phyloP scores from a whole-genome alignment of 495 filamentous ascomycete species.

The Apodospora peruviana region DNA sequence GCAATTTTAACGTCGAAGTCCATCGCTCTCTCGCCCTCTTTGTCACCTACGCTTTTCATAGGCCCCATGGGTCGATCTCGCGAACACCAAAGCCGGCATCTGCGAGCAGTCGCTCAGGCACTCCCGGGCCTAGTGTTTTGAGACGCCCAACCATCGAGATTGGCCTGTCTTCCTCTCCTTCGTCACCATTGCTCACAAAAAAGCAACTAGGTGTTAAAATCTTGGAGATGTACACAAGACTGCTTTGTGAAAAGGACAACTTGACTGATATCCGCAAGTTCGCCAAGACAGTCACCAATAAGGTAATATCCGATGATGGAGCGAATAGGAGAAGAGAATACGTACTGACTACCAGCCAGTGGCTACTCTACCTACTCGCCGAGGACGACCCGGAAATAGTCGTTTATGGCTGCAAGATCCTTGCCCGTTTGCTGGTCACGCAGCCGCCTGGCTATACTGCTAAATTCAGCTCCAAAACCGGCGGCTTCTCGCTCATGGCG shows the following conservation, averaged over 20 bases:
- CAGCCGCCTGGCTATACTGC: conserved; percentile 74
- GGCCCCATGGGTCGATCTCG: conserved; percentile 43
- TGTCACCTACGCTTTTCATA: conserved; percentile 87
- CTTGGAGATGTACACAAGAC: conserved; percentile 72
- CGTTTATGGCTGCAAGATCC: conserved; percentile 72
- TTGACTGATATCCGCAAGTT: conserved; percentile 73
- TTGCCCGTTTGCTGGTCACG: conserved; percentile 76
- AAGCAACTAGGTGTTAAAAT: conserved; percentile 68
- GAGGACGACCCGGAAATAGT: conserved; percentile 83
- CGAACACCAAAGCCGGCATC: conserved; percentile 45
- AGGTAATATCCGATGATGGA: conserved; percentile 52
- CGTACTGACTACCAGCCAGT: conserved; percentile 54
- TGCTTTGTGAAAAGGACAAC: conserved; percentile 71
- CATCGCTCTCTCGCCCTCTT: conserved; percentile 85
- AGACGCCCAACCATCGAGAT: conserved; percentile 29
- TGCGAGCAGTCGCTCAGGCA: conserved; percentile 31
- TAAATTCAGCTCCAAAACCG: conserved; percentile 79
- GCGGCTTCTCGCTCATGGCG: conserved; percentile 80
- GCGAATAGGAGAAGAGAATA: conserved; percentile 11
- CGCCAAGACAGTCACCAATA: conserved; percentile 91
- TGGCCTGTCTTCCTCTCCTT: conserved; percentile 11
- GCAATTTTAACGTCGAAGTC: conserved; percentile 72
- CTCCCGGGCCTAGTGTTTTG: conserved; percentile 25
- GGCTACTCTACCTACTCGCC: conserved; percentile 89
- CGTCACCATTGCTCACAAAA: conserved; percentile 35